Evolutionary conservation across 495 filamentous ascomycete genomes (phyloP).

Genomic region (Thozetella sp.): DNA sequence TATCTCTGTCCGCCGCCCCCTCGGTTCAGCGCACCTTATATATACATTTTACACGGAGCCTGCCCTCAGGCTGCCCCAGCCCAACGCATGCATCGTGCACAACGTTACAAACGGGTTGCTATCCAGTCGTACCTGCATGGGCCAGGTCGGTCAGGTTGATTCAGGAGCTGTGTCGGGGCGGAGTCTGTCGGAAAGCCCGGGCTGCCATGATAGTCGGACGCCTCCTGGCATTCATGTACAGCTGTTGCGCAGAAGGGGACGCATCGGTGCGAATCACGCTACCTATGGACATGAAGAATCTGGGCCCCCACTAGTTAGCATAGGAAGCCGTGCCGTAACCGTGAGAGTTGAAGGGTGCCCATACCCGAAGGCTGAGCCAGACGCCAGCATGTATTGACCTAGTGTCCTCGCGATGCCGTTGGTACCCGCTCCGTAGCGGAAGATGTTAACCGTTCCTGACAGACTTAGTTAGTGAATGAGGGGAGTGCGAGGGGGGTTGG

Average conservation of each 20-base stretch:
- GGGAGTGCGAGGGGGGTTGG: neutral
- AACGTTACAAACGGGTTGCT: too few species aligned
- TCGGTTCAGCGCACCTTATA: neutral
- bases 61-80: too few species aligned
- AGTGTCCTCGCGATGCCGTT: slow-evolving; percentile 92
- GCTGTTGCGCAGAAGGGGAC: slow-evolving; percentile 62
- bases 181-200: slow-evolving; percentile 38
- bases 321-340: neutral
- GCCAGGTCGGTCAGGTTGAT: slow-evolving; percentile 15
- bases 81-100: too few species aligned
- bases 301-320: slow-evolving; percentile 45
- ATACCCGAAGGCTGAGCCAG: slow-evolving; percentile 95
- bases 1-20: neutral
- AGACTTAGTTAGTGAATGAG: slow-evolving; percentile 19
- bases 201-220: slow-evolving; percentile 64
- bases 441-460: slow-evolving; percentile 86
- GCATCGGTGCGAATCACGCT: slow-evolving; percentile 89
- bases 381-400: slow-evolving; percentile 97
- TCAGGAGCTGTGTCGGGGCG: slow-evolving; percentile 15
- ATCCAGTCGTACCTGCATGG: too few species aligned
- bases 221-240: slow-evolving; percentile 60
- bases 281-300: slow-evolving; percentile 99
- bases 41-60: neutral
- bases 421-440: slow-evolving; percentile 88
- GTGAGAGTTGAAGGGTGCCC: slow-evolving; percentile 18